Percentiles rank a stretch among this genome's conserved stretches.
phyloP scores from a whole-genome alignment of 495 filamentous ascomycete species.

The Tuber indicum region DNA sequence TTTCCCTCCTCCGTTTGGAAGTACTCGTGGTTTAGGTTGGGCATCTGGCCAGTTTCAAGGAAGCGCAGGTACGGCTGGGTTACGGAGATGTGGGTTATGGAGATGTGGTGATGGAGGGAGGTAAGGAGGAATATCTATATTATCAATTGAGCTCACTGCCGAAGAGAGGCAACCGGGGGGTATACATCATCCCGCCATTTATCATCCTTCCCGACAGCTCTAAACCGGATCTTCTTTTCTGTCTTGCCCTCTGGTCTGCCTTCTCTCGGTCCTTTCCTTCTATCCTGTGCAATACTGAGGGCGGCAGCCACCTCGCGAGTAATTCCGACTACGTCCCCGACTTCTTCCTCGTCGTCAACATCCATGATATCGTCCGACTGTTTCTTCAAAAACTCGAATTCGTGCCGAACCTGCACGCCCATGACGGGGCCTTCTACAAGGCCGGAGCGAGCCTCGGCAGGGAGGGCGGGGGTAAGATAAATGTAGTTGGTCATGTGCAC shows the following conservation, averaged over 20 bases:
- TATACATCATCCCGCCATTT: constrained; percentile 40
- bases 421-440: constrained; percentile 40
- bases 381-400: constrained; percentile 33
- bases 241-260: constrained; percentile 27
- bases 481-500: constrained; percentile 39
- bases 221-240: constrained; percentile 37
- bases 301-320: constrained; percentile 36
- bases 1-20: constrained; percentile 28
- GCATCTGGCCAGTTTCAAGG: constrained; percentile 38
- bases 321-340: constrained; percentile 32
- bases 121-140: constrained; percentile 39
- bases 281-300: constrained; percentile 37
- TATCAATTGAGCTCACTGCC: constrained; percentile 7
- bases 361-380: constrained; percentile 29
- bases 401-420: constrained; percentile 40
- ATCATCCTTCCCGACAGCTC: constrained; percentile 32
- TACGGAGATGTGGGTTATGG: constrained; percentile 33
- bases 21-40: constrained; percentile 31
- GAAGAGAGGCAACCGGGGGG: neutral
- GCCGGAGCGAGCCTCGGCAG: constrained; percentile 38
- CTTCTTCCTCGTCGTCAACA: constrained; percentile 26
- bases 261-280: constrained; percentile 35
- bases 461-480: constrained; percentile 34
- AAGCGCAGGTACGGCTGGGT: constrained; percentile 38
- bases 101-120: constrained; percentile 37